Evolutionary conservation across 352 stramenopile species (phyloP).

Genomic region (Paralagenidium karlingii): DNA sequence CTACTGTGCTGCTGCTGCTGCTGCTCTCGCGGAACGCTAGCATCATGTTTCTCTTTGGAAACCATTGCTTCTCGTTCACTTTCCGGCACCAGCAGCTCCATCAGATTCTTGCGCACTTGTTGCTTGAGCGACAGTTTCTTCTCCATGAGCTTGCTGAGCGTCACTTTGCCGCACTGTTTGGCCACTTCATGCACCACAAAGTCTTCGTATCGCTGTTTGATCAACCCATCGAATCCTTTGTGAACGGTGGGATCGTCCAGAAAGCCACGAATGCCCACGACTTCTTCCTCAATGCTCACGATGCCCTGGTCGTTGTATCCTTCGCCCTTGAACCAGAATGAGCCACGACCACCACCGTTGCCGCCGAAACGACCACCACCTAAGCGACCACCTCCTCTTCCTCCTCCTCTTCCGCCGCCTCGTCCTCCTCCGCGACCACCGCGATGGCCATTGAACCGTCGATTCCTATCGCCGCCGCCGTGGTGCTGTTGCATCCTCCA

Average conservation of each 20-base stretch:
- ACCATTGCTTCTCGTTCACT: not conserved
- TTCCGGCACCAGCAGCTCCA: not conserved
- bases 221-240: slow-evolving; percentile 39
- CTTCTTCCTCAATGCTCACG: slow-evolving; percentile 46
- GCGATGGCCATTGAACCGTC: no score
- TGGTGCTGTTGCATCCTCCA: no score
- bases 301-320: slow-evolving; percentile 53
- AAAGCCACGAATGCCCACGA: slow-evolving; percentile 47
- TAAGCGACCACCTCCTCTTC: no score
- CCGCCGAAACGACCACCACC: no score
- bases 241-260: slow-evolving; percentile 13
- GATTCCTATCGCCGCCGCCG: no score
- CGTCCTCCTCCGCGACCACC: no score
- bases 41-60: no score
- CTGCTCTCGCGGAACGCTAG: no score
- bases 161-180: slow-evolving; percentile 8
- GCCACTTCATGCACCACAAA: slow-evolving; percentile 75
- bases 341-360: no score
- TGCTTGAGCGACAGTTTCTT: not conserved
- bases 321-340: slow-evolving; percentile 35
- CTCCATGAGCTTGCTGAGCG: slow-evolving; percentile 9
- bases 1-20: no score
- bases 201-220: slow-evolving; percentile 79
- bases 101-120: not conserved
- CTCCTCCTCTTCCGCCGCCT: no score